Evolutionary conservation across 2,329 filamentous ascomycete genomes (phyloP), one percentile per base, ranked within the genome.

Genomic region (Nemania sp.): DNA sequence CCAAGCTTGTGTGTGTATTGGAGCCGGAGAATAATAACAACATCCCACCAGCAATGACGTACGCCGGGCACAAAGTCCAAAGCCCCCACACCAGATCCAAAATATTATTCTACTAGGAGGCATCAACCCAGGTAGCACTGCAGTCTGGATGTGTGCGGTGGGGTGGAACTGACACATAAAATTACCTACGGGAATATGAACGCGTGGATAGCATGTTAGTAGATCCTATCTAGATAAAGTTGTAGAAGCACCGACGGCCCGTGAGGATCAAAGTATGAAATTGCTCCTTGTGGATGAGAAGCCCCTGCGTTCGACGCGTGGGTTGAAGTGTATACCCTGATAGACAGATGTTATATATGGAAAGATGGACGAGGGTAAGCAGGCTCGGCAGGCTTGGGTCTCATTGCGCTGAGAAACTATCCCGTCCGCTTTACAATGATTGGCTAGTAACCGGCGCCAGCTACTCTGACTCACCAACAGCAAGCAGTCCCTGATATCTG

Each of bases 251-350:
- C 39, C 37, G 49, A 54, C 54, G 39, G 25, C 37, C 21, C 49
- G 37, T 35, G 47, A 57, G 54, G 34, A 35, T 49, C 39, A 45
- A 49, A 56, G 40, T 53, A 37, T 43, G 35, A 43, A 39, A 53
- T 57, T 49, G 29, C 49, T 32, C 50, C 46, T 58, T 37, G 42
- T 20, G 47, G 51, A 47, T 18, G 20, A 35, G 55, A 57, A 50
- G 60, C 54, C 60, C 60, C 60, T 63, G 57, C 60, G 60, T 63
- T 57, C 42, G 53, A 34, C 37, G 56, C 57, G 46, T 60, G 34
- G 60, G 25, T 21, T 56, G 51, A 7, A 29, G 25, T 29, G 25
- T 29, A 29, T 29, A n/a, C n/a, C n/a, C n/a, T n/a, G n/a, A n/a
- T n/a, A n/a, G n/a, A n/a, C n/a, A 29, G 25, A 29, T 29, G 3